These are phyloP conservation scores for Aulographum hederae DNA, from an alignment of 2,329 filamentous ascomycete species.

Conservation along the genomic window DNA sequence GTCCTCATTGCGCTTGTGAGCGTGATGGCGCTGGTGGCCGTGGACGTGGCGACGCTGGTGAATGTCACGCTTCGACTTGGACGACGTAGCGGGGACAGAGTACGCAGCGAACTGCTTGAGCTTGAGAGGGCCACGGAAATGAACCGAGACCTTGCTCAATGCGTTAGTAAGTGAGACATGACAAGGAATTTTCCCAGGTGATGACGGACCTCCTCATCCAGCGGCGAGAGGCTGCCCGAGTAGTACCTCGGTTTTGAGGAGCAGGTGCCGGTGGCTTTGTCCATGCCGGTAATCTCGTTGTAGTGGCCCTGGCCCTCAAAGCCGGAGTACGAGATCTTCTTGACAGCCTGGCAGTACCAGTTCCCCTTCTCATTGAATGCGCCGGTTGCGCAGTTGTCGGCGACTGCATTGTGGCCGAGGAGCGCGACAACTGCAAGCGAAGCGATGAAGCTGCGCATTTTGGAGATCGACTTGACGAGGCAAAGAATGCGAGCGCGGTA, in stretches of 20 bases:
- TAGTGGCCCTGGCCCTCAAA: slow-evolving; percentile 44
- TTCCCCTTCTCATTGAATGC: slow-evolving; percentile 24
- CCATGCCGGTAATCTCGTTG: slow-evolving; percentile 45
- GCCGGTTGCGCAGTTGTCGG: slow-evolving; percentile 3
- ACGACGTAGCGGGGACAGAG: slow-evolving; percentile 23
- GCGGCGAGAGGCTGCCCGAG: slow-evolving; percentile 43
- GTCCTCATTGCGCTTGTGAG: slow-evolving; percentile 27
- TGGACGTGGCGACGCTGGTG: slow-evolving; percentile 17
- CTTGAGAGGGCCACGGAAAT: slow-evolving; percentile 52
- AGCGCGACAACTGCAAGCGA: neutral
- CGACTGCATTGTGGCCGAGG: too few species aligned
- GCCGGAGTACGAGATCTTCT: slow-evolving; percentile 48
- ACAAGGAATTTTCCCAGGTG: neutral
- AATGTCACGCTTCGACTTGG: slow-evolving; percentile 11
- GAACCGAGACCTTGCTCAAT: slow-evolving; percentile 42
- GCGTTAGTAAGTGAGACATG: too few species aligned
- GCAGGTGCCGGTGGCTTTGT: slow-evolving; percentile 35
- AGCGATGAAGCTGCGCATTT: neutral
- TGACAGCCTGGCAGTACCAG: slow-evolving; percentile 46
- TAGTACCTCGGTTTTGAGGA: slow-evolving; percentile 32
- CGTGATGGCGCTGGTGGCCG: slow-evolving; percentile 30
- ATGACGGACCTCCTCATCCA: slow-evolving; percentile 51
- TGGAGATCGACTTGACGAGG: neutral
- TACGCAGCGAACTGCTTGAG: slow-evolving; percentile 55
- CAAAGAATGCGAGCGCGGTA: too few species aligned